Evolutionary conservation across 306 rosid species (phyloP).

Genomic region (Castanea sativa): DNA sequence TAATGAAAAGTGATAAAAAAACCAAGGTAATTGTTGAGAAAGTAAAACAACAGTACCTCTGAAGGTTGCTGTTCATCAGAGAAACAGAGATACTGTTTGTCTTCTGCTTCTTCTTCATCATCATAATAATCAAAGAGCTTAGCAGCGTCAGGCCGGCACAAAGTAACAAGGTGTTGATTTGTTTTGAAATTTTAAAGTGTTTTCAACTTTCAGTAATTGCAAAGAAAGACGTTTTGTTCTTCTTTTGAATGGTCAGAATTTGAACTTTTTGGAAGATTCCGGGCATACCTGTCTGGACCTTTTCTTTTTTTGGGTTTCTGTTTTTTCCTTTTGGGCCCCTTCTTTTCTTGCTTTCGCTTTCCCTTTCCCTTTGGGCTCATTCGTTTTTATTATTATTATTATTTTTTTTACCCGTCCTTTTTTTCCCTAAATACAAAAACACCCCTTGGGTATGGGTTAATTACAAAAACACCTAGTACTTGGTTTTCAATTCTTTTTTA

Average conservation of each 20-base stretch:
- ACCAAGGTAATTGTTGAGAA: neutral
- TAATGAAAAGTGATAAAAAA: neutral
- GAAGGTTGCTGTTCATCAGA: neutral
- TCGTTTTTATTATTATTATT: too few relatives aligned
- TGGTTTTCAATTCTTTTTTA: too few relatives aligned
- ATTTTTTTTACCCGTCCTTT: too few relatives aligned
- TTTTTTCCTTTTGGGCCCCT: neutral
- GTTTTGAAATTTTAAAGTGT: neutral
- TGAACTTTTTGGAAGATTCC: too few relatives aligned
- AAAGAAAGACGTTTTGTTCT: neutral
- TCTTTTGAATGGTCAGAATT: neutral
- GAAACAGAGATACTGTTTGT: neutral
- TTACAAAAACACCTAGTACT: too few relatives aligned
- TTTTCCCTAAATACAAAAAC: too few relatives aligned
- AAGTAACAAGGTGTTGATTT: neutral
- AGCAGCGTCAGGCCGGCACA: neutral
- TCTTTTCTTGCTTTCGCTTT: neutral
- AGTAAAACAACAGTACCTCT: neutral
- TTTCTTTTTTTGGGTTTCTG: neutral
- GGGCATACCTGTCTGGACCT: neutral
- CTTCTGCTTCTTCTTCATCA: neutral
- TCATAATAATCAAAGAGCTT: neutral
- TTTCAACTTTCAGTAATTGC: neutral
- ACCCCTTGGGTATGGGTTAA: too few relatives aligned
- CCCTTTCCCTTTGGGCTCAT: too few relatives aligned